These are phyloP conservation scores for Ganoderma meredithae DNA, from an alignment of 1,284 basidiomycete genomes.

Conservation along the genomic window DNA sequence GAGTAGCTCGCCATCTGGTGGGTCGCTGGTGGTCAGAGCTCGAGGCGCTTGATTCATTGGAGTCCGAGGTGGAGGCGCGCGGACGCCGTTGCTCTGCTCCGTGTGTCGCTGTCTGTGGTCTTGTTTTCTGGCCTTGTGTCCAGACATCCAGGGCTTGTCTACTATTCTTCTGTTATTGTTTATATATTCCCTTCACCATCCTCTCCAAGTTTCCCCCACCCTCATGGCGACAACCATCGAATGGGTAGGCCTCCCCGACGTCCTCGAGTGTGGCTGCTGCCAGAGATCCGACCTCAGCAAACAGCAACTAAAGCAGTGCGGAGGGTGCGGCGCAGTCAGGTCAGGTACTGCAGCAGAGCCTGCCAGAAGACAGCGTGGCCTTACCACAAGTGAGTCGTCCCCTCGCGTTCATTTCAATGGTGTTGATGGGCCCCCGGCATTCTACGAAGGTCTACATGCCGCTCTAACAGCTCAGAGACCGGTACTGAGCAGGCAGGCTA, in stretches of 20 bases:
- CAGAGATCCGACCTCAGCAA: not conserved
- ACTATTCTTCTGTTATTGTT: not conserved
- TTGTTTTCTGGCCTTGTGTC: not conserved
- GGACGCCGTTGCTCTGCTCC: not conserved
- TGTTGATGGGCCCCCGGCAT: not conserved
- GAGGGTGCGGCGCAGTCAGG: constrained; percentile 4
- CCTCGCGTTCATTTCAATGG: not conserved
- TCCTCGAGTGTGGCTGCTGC: not conserved
- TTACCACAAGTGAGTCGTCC: constrained; percentile 9
- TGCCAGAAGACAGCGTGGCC: constrained; percentile 14
- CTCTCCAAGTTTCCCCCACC: not conserved
- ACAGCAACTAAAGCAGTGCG: constrained; percentile 7
- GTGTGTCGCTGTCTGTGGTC: no score
- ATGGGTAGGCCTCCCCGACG: constrained; percentile 1
- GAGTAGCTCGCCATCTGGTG: not conserved
- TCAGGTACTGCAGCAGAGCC: constrained; percentile 14
- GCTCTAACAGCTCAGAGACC: not conserved
- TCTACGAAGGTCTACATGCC: not conserved
- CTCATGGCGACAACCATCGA: constrained; percentile 1
- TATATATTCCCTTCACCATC: not conserved
- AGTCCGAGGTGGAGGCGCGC: no score
- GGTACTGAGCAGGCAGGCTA: constrained; percentile 4
- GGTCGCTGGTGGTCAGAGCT: not conserved
- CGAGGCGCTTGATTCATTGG: not conserved
- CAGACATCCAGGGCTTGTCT: no score